Evolutionary conservation across 2,329 filamentous ascomycete species (phyloP).

Genomic region (Clonostachys byssicola): DNA sequence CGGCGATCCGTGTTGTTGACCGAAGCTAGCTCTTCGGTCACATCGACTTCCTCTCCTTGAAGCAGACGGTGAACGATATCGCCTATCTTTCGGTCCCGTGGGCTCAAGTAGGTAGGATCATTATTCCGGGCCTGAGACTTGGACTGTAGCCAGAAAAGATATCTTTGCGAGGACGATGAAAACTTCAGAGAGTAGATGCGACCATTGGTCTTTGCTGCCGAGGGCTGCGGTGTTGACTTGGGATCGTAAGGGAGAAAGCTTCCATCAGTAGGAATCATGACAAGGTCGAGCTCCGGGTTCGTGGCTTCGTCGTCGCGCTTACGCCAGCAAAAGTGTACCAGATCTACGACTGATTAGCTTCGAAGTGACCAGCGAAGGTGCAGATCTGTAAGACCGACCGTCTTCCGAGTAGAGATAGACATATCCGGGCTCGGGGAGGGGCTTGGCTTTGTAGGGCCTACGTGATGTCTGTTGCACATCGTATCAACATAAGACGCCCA

Average conservation of each 20-base stretch:
- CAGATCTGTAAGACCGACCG: slow-evolving; percentile 43
- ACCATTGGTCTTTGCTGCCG: slow-evolving; percentile 69
- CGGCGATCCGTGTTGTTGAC: slow-evolving; percentile 44
- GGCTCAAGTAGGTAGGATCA: slow-evolving; percentile 75
- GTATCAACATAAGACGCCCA: neutral
- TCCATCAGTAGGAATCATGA: slow-evolving; percentile 90
- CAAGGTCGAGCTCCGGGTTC: slow-evolving; percentile 77
- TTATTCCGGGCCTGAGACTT: slow-evolving; percentile 70
- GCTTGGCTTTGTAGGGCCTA: slow-evolving; percentile 68
- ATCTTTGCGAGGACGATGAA: slow-evolving; percentile 80
- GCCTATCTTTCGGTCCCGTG: slow-evolving; percentile 81
- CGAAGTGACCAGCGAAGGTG: slow-evolving; percentile 1
- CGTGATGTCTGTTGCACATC: slow-evolving; percentile 31
- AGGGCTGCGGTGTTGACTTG: slow-evolving; percentile 48
- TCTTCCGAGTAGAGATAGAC: slow-evolving; percentile 92
- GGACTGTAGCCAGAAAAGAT: slow-evolving; percentile 96
- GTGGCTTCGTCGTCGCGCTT: slow-evolving; percentile 63
- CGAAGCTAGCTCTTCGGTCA: slow-evolving; percentile 66
- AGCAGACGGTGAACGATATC: slow-evolving; percentile 81
- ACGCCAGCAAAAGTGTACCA: slow-evolving; percentile 97
- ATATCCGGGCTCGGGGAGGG: slow-evolving; percentile 72
- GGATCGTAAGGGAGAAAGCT: slow-evolving; percentile 79
- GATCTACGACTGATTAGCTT: slow-evolving; percentile 47
- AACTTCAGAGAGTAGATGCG: slow-evolving; percentile 95
- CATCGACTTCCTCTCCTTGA: slow-evolving; percentile 84